A percentile compares a stretch with the other conserved stretches of the same genome.
phyloP scores from a whole-genome alignment of 345 rosid genomes.

The Salix exigua region DNA sequence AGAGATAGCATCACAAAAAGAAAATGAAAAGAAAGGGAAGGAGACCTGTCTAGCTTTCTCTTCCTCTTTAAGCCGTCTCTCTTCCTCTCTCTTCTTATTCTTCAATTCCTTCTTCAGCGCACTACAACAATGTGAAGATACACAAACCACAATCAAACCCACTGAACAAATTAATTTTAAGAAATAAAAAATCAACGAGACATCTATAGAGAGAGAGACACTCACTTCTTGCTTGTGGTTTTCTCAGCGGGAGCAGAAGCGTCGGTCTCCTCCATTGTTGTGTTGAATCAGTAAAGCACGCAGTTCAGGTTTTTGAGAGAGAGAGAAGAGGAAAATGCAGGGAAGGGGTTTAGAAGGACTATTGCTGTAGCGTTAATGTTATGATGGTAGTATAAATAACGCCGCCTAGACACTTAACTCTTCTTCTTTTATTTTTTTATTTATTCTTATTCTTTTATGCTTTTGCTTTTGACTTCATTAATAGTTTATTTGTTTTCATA shows the following conservation, averaged over 20 bases:
- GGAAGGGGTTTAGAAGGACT: background rate
- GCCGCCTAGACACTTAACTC: background rate
- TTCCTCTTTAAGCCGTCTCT: slow-evolving; percentile 68
- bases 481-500: too few relatives aligned
- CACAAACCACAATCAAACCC: background rate
- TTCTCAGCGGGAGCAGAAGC: slow-evolving; percentile 24
- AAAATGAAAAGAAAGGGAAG: background rate
- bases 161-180: background rate
- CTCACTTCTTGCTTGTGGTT: slow-evolving; percentile 74
- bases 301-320: background rate
- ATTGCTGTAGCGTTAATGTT: background rate
- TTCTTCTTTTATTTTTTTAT: too few relatives aligned
- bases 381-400: background rate
- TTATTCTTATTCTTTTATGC: too few relatives aligned
- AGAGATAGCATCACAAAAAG: background rate
- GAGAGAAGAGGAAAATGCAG: background rate
- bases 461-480: too few relatives aligned
- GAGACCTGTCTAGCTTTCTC: slow-evolving; percentile 42
- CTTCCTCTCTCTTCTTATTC: slow-evolving; percentile 76
- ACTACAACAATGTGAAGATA: slow-evolving; percentile 27
- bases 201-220: background rate
- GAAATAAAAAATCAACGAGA: background rate
- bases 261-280: background rate
- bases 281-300: background rate
- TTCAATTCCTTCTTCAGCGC: slow-evolving; percentile 82